Base-by-base conservation (phyloP, 345 rosid species). In the Eucalyptus regnans region DNA sequence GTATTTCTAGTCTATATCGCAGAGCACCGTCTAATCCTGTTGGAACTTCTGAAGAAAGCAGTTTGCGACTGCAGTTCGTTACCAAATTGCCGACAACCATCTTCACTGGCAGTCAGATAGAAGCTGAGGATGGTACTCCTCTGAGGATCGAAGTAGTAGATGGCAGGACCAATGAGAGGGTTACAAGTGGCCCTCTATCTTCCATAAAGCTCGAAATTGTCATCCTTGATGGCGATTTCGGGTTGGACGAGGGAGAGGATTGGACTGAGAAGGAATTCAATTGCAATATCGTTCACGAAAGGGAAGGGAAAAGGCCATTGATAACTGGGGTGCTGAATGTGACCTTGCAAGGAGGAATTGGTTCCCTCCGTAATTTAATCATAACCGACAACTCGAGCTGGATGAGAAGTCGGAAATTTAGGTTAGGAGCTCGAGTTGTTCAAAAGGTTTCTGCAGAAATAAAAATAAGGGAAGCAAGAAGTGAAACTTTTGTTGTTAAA, bases 311-410 rank as follows among this genome's bases (percentile, higher is more conserved):
- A 87, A 88, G 92, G 90, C 94, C 95, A 7, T 41, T 93, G 87
- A 80, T 93, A 31, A 89, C 93, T 0, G 95, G 95, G 37, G 92
- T 91, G 20, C 88, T 87, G 66, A 84, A 2, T 17, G 18, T 90
- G 33, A 49, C 86, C 6, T 54, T 93, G 29, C 58, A 50, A 87
- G 87, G 79, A 71, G 95, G 95, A 68, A 90, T 90, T 46, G 94
- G 87, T 27, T n/a, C 54, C 12, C 54, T 93, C 2, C 81, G 46
- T n/a, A 91, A 92, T 43, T 33, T 93, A 8, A 33, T 76, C 51
- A 92, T 93, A 79, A 93, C 95, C 1, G 95, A 93, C 51, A 93
- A 93, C 62, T 90, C 92, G 7, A 93, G 95, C 64, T 93, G 95
- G 95, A 89, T 87, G 12, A 80, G 90, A 16, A 91, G 91, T 50